Evolutionary conservation across 768 basidiomycete species (phyloP), one percentile per base, ranked within the genome.

Genomic region (Wakefieldia striispora): DNA sequence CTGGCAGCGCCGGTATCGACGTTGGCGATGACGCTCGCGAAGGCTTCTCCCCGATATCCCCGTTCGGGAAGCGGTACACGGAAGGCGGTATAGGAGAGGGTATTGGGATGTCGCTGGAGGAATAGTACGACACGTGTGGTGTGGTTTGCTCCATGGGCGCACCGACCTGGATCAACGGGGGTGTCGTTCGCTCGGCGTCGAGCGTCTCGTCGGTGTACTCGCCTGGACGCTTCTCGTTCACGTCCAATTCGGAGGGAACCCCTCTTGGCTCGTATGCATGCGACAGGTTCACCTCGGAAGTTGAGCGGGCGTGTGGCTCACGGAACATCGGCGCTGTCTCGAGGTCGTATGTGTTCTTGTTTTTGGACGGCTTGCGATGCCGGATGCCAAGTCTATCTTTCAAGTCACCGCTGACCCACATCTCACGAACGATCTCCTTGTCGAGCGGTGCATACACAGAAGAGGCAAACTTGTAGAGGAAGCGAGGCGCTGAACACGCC

Each of bases 381-480:
- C 72, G 67, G 47, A 93, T 78, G 3, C 91, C 91, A 4, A 93
- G 73, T 35, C 76, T 81, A 54, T 91, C 89, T 64, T 93, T 93
- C 48, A 93, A 75, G 61, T 91, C 83, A 4, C 91, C 91, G 50
- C 67, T 61, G 4, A 92, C 88, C 90, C 89, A 92, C 81, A 84
- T 87, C 73, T 98, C 95, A 24, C 95, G 84, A 8, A 98, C 76
- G 48, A 97, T 84, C 59, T 97, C 90, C 64, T 83, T 87, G 75
- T 98, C 95, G 16, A 84, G 72, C 3, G 95, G 94, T 41, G 66
- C 70, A 60, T 94, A 97, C 1, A 84, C 78, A 1, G 83, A 75
- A 10, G 78, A 73, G 52, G 86, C 62, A 63, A 80, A 91, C 62
- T 91, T 90, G 68, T 83, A 73, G 27, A 95, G 46, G 73, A 90